Evolutionary conservation across 1,284 basidiomycete genomes (phyloP).

Genomic region (Rhodotorula sp.): DNA sequence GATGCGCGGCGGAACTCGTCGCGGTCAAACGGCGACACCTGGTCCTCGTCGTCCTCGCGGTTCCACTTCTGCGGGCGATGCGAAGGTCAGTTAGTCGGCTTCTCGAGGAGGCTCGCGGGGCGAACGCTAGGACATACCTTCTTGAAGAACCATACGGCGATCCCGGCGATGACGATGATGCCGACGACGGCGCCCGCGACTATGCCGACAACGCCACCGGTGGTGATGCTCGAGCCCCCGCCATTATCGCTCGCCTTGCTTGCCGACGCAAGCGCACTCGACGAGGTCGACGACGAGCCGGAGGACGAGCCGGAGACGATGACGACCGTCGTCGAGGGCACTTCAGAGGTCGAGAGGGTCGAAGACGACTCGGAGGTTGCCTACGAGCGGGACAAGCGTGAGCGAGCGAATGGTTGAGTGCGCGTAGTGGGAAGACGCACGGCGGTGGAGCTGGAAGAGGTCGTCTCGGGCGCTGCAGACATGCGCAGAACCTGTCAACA

Average conservation of each 20-base stretch:
- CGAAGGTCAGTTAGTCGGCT: not conserved
- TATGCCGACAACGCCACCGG: conserved; percentile 51
- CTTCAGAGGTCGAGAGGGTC: conserved; percentile 1
- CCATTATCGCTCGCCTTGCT: not conserved
- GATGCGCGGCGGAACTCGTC: conserved; percentile 49
- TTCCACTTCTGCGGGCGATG: not conserved
- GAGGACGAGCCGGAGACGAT: conserved; percentile 24
- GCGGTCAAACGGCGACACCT: conserved; percentile 49
- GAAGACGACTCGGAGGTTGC: conserved; percentile 5
- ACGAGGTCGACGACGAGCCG: conserved; percentile 9
- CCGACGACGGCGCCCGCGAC: conserved; percentile 51
- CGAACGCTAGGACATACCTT: conserved; percentile 25
- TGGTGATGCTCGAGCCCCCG: conserved; percentile 29
- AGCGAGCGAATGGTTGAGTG: not conserved
- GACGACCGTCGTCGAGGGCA: conserved; percentile 31
- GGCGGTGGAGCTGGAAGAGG: not conserved
- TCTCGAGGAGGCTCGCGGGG: not conserved
- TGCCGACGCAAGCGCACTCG: not conserved
- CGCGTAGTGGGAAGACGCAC: not conserved
- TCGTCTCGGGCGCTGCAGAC: not conserved
- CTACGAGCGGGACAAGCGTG: not conserved
- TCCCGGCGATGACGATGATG: conserved; percentile 49
- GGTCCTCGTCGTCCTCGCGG: conserved; percentile 48
- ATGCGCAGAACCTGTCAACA: not conserved
- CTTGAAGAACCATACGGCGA: conserved; percentile 50